Evolutionary conservation across 129 eudicot genomes (phyloP), one percentile per base, ranked within the genome.

Genomic region (Artemisia tridentata): DNA sequence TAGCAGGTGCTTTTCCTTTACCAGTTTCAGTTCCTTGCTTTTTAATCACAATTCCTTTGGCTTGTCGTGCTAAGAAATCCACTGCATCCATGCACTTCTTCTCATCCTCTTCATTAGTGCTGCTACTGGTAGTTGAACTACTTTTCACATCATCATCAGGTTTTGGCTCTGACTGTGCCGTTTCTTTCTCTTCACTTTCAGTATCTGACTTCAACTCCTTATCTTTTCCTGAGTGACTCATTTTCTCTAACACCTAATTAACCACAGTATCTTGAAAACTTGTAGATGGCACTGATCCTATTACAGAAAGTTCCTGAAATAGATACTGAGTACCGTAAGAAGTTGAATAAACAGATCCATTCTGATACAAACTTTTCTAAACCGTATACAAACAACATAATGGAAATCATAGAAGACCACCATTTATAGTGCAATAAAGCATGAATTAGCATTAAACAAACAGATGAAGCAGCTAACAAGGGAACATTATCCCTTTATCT

Each of bases 21-120:
- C 11, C 72, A 52, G 19, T 11, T 60, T 21, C 27, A 13, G 29
- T 14, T 52, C 51, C 69, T 29, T 74, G 23, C 54, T 31, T 62
- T 23, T 76, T 60, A 20, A 76, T 76, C 38, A 60, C 64, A 59
- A 76, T 38, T 49, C 47, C 80, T 76, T 76, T 68, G 16, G 64
- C 17, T 76, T 76, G 38, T 34, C 49, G 54, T 51, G 54, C 7
- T n/a, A 51, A 34, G 18, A 23, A 71, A 57, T 71, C 67, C 57
- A 71, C 14, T 38, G 72, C 56, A 29, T 64, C 48, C 56, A 52
- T 53, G 56, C 57, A 45, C 34, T 41, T 65, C 18, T 53, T 65
- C 27, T 68, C 67, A 50, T 46, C 63, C 29, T 69, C 63, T 69
- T 41, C 80, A 48, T 19, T 19, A 47, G 31, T 47, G 13, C 47